Evolutionary conservation across 495 filamentous ascomycete genomes (phyloP), one percentile per base, ranked within the genome.

Genomic region (Beverwykella pulmonaria): DNA sequence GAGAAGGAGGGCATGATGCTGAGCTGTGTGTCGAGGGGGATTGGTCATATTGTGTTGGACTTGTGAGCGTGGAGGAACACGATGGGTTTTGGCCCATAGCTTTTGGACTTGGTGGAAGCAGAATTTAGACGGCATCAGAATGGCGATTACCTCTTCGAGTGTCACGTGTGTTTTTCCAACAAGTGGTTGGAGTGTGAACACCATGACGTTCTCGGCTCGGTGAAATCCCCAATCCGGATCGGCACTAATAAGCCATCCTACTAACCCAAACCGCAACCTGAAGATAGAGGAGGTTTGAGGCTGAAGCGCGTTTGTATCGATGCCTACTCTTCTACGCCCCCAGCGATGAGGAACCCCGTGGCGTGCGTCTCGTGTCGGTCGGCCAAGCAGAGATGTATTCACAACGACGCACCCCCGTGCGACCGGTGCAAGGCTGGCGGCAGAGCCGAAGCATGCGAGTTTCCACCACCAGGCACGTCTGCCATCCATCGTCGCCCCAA

Each of bases 1-100:
- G 81, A 79, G 49, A 81, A 82, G 57, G 81, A 78, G 70, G 67
- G 32, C 0, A 75, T 60, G 41, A 82, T 82, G 75, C 57, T 77
- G n/a, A 71, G 68, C 25, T 79, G 77, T 50, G 77, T 79, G 17
- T 72, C 69, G 32, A 71, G 77, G 62, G 76, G 76, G 9, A 71
- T 78, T 20, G 76, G 76, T n/a, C 68, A 61, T 34, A 75, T 79
- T 22, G 70, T 73, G 32, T 63, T 78, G 26, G 71, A 74, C 22
- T 52, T 66, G 50, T 70, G 39, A 44, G 4, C 5, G 30, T 4
- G 30, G 12, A 5, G 30, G 30, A n/a, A n/a, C n/a, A n/a, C n/a
- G n/a, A n/a, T n/a, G n/a, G n/a, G n/a, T n/a, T n/a, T n/a, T n/a
- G n/a, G n/a, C n/a, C n/a, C n/a, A n/a, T n/a, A n/a, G n/a, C n/a